Base-by-base conservation (phyloP, 306 rosid species). In the Betula pendula region DNA sequence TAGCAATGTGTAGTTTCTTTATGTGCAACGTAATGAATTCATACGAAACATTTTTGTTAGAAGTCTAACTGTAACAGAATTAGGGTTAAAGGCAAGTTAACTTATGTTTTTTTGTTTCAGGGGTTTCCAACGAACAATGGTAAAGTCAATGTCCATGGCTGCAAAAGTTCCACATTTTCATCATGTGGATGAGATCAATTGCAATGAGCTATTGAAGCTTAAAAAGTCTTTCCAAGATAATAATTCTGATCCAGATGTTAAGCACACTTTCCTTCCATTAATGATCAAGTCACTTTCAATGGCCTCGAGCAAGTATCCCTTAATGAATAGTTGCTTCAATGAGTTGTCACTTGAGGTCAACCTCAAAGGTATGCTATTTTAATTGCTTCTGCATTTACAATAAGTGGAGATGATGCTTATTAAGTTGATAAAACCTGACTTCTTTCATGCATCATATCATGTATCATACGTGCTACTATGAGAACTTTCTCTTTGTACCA, bases 111-210 rank as follows among this genome's bases (percentile, higher is more conserved):
- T 44, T 43, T 77, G 75, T 77, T 83, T 48, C 85, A 95, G 97
- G 89, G 99, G 99, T 63, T 95, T 81, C 75, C 99, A 88, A 80
- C 92, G 96, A 71, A 86, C 87, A 73, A 95, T 90, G 97, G 90
- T 92, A 44, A 88, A 85, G 75, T 87, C 99, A 68, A 92, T 95
- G 99, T 79, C 92, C 75, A 59, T 88, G 75, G 92, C 99, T 73
- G 96, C 97, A 66, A 88, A 88, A 86, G 97, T 95, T 79, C 99
- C 94, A 45, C 97, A 95, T 83, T 95, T 95, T 77, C 92, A 95
- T 79, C 92, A 84, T 68, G 97, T 90, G 72, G 99, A 95, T 40
- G 99, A 90, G 82, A 90, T 95, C 73, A 88, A 82, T 48, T 95
- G 99, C 35, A 75, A 92, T 78, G 91, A 89, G 50, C 86, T 95